A percentile compares a stretch with the other conserved stretches of the same genome.
Conservation (phyloP, 768 basidiomycete species). For the Thelephora aurantiotincta region DNA sequence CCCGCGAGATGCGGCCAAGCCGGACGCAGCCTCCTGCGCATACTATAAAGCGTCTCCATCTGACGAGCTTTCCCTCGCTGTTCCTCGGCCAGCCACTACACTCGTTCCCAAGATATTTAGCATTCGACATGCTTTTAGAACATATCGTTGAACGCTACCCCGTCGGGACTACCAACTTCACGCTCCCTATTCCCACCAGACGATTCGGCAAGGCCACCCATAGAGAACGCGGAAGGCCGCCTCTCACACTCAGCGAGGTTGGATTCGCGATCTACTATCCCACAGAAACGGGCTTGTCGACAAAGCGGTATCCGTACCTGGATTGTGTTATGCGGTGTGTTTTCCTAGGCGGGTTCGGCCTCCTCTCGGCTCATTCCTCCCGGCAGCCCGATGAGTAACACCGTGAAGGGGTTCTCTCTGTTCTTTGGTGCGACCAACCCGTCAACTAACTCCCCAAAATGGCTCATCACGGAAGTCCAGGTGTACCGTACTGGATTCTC, state of each 20-base stretch:
- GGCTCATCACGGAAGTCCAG: neutral
- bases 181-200: constrained; percentile 26
- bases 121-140: neutral
- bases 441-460: neutral
- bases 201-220: constrained; percentile 26
- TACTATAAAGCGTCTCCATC: too few species aligned
- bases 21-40: too few species aligned
- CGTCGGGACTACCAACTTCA: constrained; percentile 48
- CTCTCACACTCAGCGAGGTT: constrained; percentile 44
- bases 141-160: constrained; percentile 29
- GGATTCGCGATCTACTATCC: constrained; percentile 57
- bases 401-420: neutral
- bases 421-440: neutral
- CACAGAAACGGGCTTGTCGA: constrained; percentile 18
- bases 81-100: too few species aligned
- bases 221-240: constrained; percentile 23
- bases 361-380: neutral
- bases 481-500: neutral
- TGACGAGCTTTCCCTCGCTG: too few species aligned
- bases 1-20: too few species aligned
- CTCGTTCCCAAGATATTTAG: neutral
- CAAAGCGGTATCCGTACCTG: constrained; percentile 24
- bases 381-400: neutral
- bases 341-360: neutral
- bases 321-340: constrained; percentile 45